phyloP scores from a whole-genome alignment of 2,329 filamentous ascomycete genomes.

The Drechslerella dactyloides region DNA sequence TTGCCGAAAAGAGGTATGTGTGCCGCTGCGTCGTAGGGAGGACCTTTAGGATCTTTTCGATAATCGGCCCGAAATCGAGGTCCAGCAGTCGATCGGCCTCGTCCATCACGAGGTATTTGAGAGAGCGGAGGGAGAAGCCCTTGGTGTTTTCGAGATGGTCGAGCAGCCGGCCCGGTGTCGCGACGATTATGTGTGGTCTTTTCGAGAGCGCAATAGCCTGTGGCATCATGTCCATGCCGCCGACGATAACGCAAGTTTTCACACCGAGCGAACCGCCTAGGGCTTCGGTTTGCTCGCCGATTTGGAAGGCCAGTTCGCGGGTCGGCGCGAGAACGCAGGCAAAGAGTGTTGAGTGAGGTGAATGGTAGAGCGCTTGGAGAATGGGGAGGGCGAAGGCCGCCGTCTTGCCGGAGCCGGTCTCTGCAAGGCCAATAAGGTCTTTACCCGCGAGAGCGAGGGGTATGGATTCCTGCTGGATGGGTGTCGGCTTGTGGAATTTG shows the following conservation, averaged over 20 bases:
- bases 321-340: slow-evolving; percentile 92
- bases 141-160: slow-evolving; percentile 97
- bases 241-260: slow-evolving; percentile 82
- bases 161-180: slow-evolving; percentile 84
- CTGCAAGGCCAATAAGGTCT: slow-evolving; percentile 90
- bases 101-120: slow-evolving; percentile 93
- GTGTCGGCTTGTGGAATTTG: slow-evolving; percentile 83
- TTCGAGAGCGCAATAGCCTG: slow-evolving; percentile 92
- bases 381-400: slow-evolving; percentile 94
- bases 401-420: slow-evolving; percentile 95
- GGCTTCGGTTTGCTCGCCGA: slow-evolving; percentile 83
- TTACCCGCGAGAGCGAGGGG: slow-evolving; percentile 78
- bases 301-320: slow-evolving; percentile 90
- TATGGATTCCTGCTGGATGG: slow-evolving; percentile 86
- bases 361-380: slow-evolving; percentile 72
- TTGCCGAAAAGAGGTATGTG: slow-evolving; percentile 92
- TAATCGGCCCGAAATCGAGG: slow-evolving; percentile 88
- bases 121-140: slow-evolving; percentile 80
- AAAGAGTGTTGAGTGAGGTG: slow-evolving; percentile 83
- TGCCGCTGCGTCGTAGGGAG: slow-evolving; percentile 73
- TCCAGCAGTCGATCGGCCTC: slow-evolving; percentile 92
- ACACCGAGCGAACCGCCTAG: slow-evolving; percentile 88
- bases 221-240: slow-evolving; percentile 93
- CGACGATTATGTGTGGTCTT: slow-evolving; percentile 91
- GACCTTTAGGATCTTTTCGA: slow-evolving; percentile 92